Evolutionary conservation across 2,329 filamentous ascomycete species (phyloP).

Genomic region (Aspergillus felis): DNA sequence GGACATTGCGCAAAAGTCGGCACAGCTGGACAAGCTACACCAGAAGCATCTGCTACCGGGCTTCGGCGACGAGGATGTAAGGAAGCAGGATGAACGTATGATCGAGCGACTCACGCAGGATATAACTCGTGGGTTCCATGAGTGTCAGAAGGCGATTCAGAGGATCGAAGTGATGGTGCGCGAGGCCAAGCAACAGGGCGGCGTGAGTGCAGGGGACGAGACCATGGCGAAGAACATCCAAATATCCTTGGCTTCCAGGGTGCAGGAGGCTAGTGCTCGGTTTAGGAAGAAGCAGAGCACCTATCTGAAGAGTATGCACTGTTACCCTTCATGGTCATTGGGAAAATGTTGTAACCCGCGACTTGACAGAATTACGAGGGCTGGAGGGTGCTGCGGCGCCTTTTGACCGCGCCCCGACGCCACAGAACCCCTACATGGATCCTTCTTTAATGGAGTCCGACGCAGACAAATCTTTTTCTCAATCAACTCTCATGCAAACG

Average conservation of each 20-base stretch:
- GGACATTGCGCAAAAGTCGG: constrained; percentile 76
- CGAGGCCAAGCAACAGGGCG: constrained; percentile 67
- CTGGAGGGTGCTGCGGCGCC: constrained; percentile 60
- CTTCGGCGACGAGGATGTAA: constrained; percentile 91
- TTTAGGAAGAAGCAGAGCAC: constrained; percentile 97
- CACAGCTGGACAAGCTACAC: constrained; percentile 84
- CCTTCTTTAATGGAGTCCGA: constrained; percentile 91
- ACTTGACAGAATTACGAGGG: constrained; percentile 63
- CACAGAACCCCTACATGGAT: constrained; percentile 68
- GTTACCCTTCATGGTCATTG: neutral
- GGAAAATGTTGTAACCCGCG: constrained; percentile 8
- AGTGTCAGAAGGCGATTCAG: constrained; percentile 85
- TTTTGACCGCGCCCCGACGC: constrained; percentile 48
- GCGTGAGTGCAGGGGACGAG: constrained; percentile 78
- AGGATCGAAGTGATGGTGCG: constrained; percentile 81
- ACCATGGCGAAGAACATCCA: constrained; percentile 96
- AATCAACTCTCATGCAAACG: constrained; percentile 80
- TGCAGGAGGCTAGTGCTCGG: constrained; percentile 84
- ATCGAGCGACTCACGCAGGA: constrained; percentile 88
- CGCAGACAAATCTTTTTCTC: constrained; percentile 86
- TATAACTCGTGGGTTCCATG: constrained; percentile 84
- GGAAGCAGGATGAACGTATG: constrained; percentile 78
- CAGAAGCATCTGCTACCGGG: constrained; percentile 95
- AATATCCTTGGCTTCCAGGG: constrained; percentile 78
- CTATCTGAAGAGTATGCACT: constrained; percentile 78